Evolutionary conservation across 805 yeast genomes (phyloP), one percentile per base, ranked within the genome.

Genomic region (Candida loeiensis): DNA sequence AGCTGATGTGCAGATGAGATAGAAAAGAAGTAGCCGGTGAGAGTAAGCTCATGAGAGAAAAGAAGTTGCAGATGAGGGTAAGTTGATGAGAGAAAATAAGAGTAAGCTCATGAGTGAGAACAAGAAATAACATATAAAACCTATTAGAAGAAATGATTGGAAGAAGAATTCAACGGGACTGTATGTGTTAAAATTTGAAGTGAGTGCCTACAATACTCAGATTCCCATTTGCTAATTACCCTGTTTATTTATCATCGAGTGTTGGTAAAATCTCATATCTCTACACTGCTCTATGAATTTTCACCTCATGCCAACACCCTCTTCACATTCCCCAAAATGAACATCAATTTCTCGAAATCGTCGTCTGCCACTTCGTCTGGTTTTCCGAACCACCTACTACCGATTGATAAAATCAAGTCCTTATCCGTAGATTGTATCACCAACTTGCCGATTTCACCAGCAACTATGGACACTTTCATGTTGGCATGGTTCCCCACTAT

Each of bases 401-500:
- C 76, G 30, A 74, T 56, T 2, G 78, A 65, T 16, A 76, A 53
- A 6, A 74, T 56, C 19, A 71, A 54, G 41, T 63, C 66, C 42
- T 71, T 69, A 6, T 69, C 66, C 8, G 58, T 47, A 11, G 55
- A 48, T 16, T 50, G 45, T 9, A 22, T 20, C 2, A 73, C 47
- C 28, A 73, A 47, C 49, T 69, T 67, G 2, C 77, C 79, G 20
- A 76, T 58, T 48, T 76, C 79, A 4, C 72, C 54, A 17, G 75
- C 76, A 5, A 76, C 58, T 11, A 76, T 69, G 32, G 70, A 74
- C 21, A 74, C 51, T 47, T 76, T 74, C 43, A 67, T 49, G 48
- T 76, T 74, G 31, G 59, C 59, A 14, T 72, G 63, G 45, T 74
- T 67, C 2, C 82, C 82, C 14, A 76, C 60, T 17, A 73, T 58